Conservation (phyloP, 148 eudicot species). For the Spergularia bocconei region DNA sequence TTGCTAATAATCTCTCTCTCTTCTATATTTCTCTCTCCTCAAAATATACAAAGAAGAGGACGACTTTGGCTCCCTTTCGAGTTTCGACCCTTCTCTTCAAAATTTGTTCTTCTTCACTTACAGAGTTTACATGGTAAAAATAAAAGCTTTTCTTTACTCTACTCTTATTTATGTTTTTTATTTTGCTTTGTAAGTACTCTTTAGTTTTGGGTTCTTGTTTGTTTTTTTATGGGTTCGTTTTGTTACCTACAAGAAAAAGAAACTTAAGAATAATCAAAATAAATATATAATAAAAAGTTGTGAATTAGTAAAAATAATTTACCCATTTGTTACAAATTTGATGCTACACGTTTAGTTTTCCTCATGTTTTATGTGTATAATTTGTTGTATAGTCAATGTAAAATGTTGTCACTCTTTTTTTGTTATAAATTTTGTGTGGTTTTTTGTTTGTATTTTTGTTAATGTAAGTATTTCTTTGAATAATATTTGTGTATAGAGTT, state of each 20-base stretch:
- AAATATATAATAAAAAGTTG: no score
- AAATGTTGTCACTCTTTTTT: neutral
- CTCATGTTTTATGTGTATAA: slow-evolving; percentile 16
- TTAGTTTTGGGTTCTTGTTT: slow-evolving; percentile 4
- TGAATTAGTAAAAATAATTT: no score
- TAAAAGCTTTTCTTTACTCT: neutral
- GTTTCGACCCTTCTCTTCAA: slow-evolving; percentile 16
- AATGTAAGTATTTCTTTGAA: slow-evolving; percentile 24
- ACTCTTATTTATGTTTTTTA: neutral
- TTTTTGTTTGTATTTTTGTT: neutral
- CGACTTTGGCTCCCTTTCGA: slow-evolving; percentile 29
- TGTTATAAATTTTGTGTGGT: neutral
- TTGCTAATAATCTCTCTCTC: slow-evolving; percentile 5
- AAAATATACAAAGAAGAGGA: slow-evolving; percentile 24
- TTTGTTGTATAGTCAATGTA: slow-evolving; percentile 30
- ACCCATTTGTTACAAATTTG: slow-evolving; percentile 29
- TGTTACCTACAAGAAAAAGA: slow-evolving; percentile 24
- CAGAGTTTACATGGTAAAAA: slow-evolving; percentile 3
- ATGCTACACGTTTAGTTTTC: slow-evolving; percentile 18
- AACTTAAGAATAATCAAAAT: slow-evolving; percentile 12
- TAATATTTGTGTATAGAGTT: slow-evolving; percentile 1
- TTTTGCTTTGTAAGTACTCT: slow-evolving; percentile 14
- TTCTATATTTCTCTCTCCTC: neutral
- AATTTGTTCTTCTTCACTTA: slow-evolving; percentile 2
- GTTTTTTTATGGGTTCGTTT: slow-evolving; percentile 9